phyloP scores from a whole-genome alignment of 306 rosid species.

The Dalbergia cochinchinensis region DNA sequence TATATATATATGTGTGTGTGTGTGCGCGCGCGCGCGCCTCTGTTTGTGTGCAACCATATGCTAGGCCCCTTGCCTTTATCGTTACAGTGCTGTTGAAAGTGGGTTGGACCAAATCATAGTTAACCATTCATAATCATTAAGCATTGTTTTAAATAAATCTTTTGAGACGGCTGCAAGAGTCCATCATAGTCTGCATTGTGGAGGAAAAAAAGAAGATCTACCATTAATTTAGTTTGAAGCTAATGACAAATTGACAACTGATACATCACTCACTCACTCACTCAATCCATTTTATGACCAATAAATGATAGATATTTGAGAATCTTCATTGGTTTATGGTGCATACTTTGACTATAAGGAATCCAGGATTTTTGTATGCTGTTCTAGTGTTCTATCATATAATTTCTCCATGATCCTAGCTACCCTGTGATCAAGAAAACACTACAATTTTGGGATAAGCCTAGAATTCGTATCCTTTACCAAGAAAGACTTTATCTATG shows the following conservation, averaged over 20 bases:
- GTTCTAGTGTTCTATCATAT: not conserved
- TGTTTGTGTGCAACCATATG: conserved; percentile 44
- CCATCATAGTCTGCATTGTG: conserved; percentile 37
- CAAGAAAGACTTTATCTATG: not conserved
- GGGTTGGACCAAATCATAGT: conserved; percentile 63
- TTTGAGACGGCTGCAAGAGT: conserved; percentile 45
- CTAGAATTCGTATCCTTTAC: not conserved
- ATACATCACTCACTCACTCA: conserved; percentile 29
- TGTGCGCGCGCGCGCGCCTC: too few species aligned
- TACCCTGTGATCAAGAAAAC: conserved; percentile 2
- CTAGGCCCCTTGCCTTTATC: conserved; percentile 44
- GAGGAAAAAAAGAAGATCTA: conserved; percentile 22
- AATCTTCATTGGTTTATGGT: conserved; percentile 35
- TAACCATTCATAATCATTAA: conserved; percentile 41
- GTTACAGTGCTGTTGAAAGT: conserved; percentile 57
- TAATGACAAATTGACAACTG: conserved; percentile 6
- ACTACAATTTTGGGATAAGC: not conserved
- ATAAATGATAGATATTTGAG: conserved; percentile 34
- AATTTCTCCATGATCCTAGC: conserved; percentile 19
- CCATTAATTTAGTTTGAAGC: conserved; percentile 37
- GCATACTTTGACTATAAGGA: conserved; percentile 34
- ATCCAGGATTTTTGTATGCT: conserved; percentile 16
- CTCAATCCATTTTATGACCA: conserved; percentile 29
- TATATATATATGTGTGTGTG: too few species aligned
- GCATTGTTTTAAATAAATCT: conserved; percentile 44